A percentile compares a stretch with the other conserved stretches of the same genome.
Evolutionary conservation across 2,329 filamentous ascomycete genomes (phyloP).

Genomic region (Bipolaris oryzae): DNA sequence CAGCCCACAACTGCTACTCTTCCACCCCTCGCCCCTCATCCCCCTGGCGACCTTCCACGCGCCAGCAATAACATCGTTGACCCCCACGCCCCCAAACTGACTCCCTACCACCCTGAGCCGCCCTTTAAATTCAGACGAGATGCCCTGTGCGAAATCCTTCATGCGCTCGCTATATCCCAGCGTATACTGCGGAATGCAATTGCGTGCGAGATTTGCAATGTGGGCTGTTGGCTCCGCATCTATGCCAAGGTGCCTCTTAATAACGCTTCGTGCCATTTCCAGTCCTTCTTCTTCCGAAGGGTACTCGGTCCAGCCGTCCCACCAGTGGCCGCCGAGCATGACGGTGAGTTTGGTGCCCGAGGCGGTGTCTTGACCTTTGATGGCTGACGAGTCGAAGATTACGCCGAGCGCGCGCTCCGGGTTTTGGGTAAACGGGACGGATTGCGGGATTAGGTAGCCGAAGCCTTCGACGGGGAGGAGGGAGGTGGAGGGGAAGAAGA

Average conservation of each 20-base stretch:
- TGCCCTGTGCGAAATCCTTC: slow-evolving; percentile 57
- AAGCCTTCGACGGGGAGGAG: slow-evolving; percentile 75
- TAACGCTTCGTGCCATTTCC: slow-evolving; percentile 70
- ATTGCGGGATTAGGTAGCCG: slow-evolving; percentile 87
- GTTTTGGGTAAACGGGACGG: slow-evolving; percentile 72
- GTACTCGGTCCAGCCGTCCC: slow-evolving; percentile 68
- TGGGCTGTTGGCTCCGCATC: slow-evolving; percentile 65
- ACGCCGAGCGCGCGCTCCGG: slow-evolving; percentile 86
- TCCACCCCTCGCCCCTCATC: slow-evolving; percentile 39
- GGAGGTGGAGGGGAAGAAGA: slow-evolving; percentile 74
- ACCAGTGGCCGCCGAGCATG: slow-evolving; percentile 94
- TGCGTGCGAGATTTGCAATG: slow-evolving; percentile 64
- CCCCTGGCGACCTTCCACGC: slow-evolving; percentile 61
- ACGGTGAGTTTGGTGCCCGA: slow-evolving; percentile 86
- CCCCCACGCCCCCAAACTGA: slow-evolving; percentile 56
- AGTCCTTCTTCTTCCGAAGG: slow-evolving; percentile 71
- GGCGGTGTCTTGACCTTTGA: slow-evolving; percentile 61
- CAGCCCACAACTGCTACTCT: slow-evolving; percentile 34
- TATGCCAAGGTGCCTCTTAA: slow-evolving; percentile 78
- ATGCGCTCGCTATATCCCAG: slow-evolving; percentile 76
- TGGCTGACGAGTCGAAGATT: slow-evolving; percentile 81
- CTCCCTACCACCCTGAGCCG: slow-evolving; percentile 66
- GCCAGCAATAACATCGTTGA: slow-evolving; percentile 60
- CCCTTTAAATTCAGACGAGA: slow-evolving; percentile 65
- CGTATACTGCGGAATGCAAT: slow-evolving; percentile 90